These are phyloP conservation scores for Sporisorium reilianum DNA, from an alignment of 1,284 basidiomycete genomes.

Conservation along the genomic window DNA sequence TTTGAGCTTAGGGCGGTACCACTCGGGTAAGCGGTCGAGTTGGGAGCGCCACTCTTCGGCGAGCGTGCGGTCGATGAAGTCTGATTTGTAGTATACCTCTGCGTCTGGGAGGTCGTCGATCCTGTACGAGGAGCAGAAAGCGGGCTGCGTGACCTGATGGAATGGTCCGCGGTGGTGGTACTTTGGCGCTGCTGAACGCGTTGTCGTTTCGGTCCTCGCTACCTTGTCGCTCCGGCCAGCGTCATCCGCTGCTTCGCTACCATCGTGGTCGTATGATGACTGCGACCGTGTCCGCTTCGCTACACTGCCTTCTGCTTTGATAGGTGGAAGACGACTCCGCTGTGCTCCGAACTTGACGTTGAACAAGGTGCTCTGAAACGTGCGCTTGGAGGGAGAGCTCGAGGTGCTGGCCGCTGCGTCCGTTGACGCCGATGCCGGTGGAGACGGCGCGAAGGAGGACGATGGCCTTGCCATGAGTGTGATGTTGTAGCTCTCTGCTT, in stretches of 20 bases:
- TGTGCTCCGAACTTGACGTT: slow-evolving; percentile 45
- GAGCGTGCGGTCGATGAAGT: slow-evolving; percentile 68
- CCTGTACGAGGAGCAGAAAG: slow-evolving; percentile 30
- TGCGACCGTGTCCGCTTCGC: slow-evolving; percentile 28
- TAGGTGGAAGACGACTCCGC: slow-evolving; percentile 17
- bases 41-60: slow-evolving; percentile 71
- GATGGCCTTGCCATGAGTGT: slow-evolving; percentile 15
- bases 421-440: neutral
- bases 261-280: neutral
- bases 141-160: slow-evolving; percentile 30
- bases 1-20: slow-evolving; percentile 73
- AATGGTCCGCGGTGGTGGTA: slow-evolving; percentile 51
- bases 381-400: slow-evolving; percentile 24
- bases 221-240: slow-evolving; percentile 4
- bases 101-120: slow-evolving; percentile 61
- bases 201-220: neutral
- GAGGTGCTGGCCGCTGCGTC: neutral
- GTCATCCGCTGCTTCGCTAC: neutral
- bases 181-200: slow-evolving; percentile 16
- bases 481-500: neutral
- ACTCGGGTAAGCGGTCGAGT: slow-evolving; percentile 64
- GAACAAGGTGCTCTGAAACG: slow-evolving; percentile 45
- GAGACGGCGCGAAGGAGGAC: slow-evolving; percentile 21
- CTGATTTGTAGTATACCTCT: slow-evolving; percentile 70
- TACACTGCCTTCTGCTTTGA: slow-evolving; percentile 10